Percentiles rank a stretch among this genome's conserved stretches.
Evolutionary conservation across 805 yeast species (phyloP).

Genomic region (Barnettozyma sp.): DNA sequence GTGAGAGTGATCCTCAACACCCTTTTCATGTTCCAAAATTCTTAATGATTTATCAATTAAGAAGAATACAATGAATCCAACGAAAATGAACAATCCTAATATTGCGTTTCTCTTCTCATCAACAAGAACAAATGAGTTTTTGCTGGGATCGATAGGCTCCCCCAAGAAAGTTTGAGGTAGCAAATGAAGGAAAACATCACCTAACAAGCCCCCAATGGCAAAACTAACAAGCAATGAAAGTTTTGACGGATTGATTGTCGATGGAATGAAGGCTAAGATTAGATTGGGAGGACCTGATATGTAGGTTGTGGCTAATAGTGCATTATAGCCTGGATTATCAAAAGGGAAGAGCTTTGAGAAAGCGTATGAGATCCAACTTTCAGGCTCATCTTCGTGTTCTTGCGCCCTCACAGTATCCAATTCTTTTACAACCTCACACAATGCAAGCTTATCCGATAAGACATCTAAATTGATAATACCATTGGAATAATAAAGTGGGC

Average conservation of each 20-base stretch:
- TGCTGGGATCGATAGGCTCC: slow-evolving; percentile 36
- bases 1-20: slow-evolving; percentile 16
- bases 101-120: slow-evolving; percentile 44
- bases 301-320: slow-evolving; percentile 55
- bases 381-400: slow-evolving; percentile 15
- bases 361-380: slow-evolving; percentile 30
- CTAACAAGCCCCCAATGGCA: slow-evolving; percentile 71
- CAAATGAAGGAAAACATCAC: slow-evolving; percentile 67
- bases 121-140: slow-evolving; percentile 39
- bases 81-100: slow-evolving; percentile 48
- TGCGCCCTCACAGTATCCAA: slow-evolving; percentile 30
- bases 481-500: slow-evolving; percentile 28
- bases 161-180: slow-evolving; percentile 63
- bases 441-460: slow-evolving; percentile 25
- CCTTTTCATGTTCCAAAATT: slow-evolving; percentile 36
- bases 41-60: slow-evolving; percentile 56
- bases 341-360: slow-evolving; percentile 42
- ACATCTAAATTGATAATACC: slow-evolving; percentile 38
- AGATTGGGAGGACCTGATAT: slow-evolving; percentile 62
- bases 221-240: slow-evolving; percentile 55
- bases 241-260: slow-evolving; percentile 43
- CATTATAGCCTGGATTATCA: slow-evolving; percentile 52
- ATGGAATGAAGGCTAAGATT: slow-evolving; percentile 49
- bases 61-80: slow-evolving; percentile 56
- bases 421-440: slow-evolving; percentile 35